phyloP scores from a whole-genome alignment of 768 basidiomycete genomes.

The Dioszegia aurantiaca region DNA sequence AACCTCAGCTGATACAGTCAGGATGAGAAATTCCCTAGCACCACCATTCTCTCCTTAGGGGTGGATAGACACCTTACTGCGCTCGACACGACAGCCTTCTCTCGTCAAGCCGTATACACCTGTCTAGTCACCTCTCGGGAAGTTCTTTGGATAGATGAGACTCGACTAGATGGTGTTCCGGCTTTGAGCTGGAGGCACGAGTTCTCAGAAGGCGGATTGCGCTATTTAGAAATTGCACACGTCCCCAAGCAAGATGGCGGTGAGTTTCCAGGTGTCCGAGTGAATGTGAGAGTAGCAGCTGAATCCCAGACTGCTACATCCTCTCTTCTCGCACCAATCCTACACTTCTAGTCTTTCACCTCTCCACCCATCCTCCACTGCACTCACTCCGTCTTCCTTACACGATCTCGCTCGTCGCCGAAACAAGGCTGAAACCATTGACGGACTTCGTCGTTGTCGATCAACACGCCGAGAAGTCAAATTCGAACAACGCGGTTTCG shows the following conservation, averaged over 20 bases:
- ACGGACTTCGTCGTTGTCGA: constrained; percentile 4
- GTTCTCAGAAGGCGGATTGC: constrained; percentile 17
- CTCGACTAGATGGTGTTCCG: constrained; percentile 5
- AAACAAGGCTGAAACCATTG: constrained; percentile 1
- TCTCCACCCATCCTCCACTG: constrained; percentile 10
- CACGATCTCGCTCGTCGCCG: background rate
- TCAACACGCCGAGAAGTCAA: background rate
- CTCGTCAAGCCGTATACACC: constrained; percentile 15
- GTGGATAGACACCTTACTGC: constrained; percentile 23
- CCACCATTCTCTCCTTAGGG: background rate
- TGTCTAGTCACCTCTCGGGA: constrained; percentile 29
- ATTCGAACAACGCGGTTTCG: background rate
- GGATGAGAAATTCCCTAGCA: constrained; percentile 15
- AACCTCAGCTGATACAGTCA: background rate
- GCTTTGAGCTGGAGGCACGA: constrained; percentile 36
- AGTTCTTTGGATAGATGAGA: constrained; percentile 37
- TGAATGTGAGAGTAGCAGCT: too few relatives aligned
- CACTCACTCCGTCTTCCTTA: constrained; percentile 9
- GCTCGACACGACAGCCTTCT: constrained; percentile 27
- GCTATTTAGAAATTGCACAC: constrained; percentile 23
- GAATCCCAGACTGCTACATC: constrained; percentile 17
- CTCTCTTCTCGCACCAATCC: constrained; percentile 26
- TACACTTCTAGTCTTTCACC: constrained; percentile 21
- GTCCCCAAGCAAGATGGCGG: constrained; percentile 14
- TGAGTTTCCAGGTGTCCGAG: constrained; percentile 2